Evolutionary conservation across 371 early-diverging fungal species (phyloP), one percentile per base, ranked within the genome.

Genomic region (Mortierella sp.): DNA sequence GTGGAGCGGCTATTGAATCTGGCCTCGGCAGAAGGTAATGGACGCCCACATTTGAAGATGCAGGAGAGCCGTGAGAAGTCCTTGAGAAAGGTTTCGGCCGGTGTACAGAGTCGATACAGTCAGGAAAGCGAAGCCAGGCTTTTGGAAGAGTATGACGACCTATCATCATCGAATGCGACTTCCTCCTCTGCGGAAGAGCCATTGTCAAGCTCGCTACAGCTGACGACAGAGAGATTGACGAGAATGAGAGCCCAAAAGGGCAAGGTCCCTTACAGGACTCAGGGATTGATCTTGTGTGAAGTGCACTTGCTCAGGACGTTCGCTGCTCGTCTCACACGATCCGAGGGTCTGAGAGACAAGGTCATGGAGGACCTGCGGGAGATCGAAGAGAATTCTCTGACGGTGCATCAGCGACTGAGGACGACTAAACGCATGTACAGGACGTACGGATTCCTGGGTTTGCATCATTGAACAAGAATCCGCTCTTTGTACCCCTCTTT

Each of bases 251-350:
- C 54, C 61, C 64, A 43, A 65, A 63, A 42, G 56, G 84, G 80
- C 42, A 83, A 62, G 56, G 73, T 87, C 6, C 73, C 86, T 26
- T 91, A 88, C 64, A 83, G 82, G 57, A 83, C 90, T 0, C 89
- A 93, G 57, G 93, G 94, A 17, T 81, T 90, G 32, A 69, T 94
- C 26, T 79, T 93, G 17, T 90, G 90, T 46, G 93, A 94, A 52
- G 79, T 86, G n/a, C 84, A 84, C 56, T 78, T 89, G 31, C 83
- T 87, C 61, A 86, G 86, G 37, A 72, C 78, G 37, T 87, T 76
- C 65, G 87, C 82, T 8, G 65, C 50, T 23, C 79, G 62, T 31
- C 48, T 88, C 53, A 90, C 92, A 5, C 69, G 80, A 24, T 48
- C 69, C 28, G 81, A 80, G 15, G 83, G 82, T n/a, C 70, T 87